Evolutionary conservation across 306 rosid genomes (phyloP), one percentile per base, ranked within the genome.

Genomic region (Echinosophora koreensis): DNA sequence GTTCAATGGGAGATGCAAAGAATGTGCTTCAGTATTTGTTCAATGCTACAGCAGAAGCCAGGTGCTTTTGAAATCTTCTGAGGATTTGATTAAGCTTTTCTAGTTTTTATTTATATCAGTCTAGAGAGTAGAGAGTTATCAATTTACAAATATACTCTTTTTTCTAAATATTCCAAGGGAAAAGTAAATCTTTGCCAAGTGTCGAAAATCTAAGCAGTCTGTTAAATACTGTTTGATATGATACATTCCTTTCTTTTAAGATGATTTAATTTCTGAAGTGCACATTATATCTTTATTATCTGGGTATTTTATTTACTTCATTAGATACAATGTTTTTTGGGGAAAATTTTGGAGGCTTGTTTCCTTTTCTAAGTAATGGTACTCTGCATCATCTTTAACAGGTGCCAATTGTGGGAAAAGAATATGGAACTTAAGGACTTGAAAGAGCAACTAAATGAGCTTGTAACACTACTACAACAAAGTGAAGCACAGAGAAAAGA

Each of bases 1-100:
- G 97, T 80, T 82, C 93, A 71, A 82, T 89, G 87, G 90, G 97
- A 76, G 97, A 92, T 47, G 91, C 94, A 57, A 92, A 92, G 87
- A 83, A 74, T 70, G 82, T 88, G 80, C 90, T 92, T 66, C 97
- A 87, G 69, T 71, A 80, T 84, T 76, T 89, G 86, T 89, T 92
- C 78, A 82, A 85, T 66, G 82, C 81, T 8, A 76, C 89, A 11
- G 94, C 84, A 17, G 94, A 89, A 73, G 80, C 94, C 77, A 92
- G 97, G 97, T 92, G 70, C 70, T 73, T 67, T 74, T 8, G 35
- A 61, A 85, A 73, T 68, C 82, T 52, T 54, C 27, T 59, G 69
- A 44, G 62, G 66, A 72, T 60, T 61, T 72, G 78, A 56, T 67
- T 71, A 69, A 79, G 70, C 27, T 54, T 76, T 73, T 62, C 18